A percentile compares a stretch with the other conserved stretches of the same genome.
Conservation (phyloP, 495 filamentous ascomycete species). For the Aspergillus haitiensis region DNA sequence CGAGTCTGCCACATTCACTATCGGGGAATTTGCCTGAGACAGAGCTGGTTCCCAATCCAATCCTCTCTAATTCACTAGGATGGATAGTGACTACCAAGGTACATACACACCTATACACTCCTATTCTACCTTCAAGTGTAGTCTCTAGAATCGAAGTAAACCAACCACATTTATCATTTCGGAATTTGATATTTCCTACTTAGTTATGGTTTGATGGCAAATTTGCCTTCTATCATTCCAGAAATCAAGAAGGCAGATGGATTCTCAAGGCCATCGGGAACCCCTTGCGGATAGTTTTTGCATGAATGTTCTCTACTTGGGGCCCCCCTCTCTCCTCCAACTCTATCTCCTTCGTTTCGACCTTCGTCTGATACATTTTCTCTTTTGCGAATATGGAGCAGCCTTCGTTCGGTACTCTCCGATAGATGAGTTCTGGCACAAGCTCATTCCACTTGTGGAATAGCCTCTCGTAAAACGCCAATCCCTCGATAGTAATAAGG, state of each 20-base stretch:
- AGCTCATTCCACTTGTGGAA: neutral
- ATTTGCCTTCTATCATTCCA: neutral
- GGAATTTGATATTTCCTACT: neutral
- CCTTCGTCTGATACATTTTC: neutral
- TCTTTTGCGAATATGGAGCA: constrained; percentile 6
- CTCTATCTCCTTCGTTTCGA: neutral
- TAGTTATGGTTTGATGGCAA: neutral
- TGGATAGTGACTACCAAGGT: neutral
- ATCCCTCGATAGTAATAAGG: neutral
- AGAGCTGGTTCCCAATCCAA: neutral
- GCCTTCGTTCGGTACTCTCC: constrained; percentile 14
- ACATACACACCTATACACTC: no score
- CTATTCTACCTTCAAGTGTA: no score
- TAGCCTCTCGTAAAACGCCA: neutral
- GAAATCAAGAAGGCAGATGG: constrained; percentile 8
- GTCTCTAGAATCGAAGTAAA: neutral
- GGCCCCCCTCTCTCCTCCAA: constrained; percentile 3
- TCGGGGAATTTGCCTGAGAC: neutral
- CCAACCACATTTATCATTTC: neutral
- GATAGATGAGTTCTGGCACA: neutral
- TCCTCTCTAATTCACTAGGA: neutral
- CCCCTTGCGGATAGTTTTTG: neutral
- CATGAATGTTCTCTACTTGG: constrained; percentile 12
- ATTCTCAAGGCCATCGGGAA: neutral
- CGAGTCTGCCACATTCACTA: no score